phyloP scores from a whole-genome alignment of 257 asterid species.

The Avicennia marina region DNA sequence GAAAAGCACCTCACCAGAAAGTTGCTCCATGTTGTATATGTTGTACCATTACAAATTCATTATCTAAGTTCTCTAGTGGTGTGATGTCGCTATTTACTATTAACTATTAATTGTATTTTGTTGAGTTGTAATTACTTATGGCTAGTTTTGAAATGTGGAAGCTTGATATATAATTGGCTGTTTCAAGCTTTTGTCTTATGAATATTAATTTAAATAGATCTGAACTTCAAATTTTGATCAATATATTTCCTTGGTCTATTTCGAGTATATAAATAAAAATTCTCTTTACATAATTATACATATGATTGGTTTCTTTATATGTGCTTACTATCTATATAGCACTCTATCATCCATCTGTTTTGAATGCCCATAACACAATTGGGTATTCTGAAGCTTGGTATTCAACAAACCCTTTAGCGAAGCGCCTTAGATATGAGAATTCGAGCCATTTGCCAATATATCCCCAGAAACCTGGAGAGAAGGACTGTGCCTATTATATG shows the following conservation, averaged over 20 bases:
- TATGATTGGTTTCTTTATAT: constrained; percentile 40
- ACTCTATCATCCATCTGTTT: constrained; percentile 77
- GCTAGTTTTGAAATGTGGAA: constrained; percentile 3
- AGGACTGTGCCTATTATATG: constrained; percentile 98
- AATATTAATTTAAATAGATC: background rate
- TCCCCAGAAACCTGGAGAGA: constrained; percentile 99
- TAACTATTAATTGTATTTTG: background rate
- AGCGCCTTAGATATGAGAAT: constrained; percentile 95
- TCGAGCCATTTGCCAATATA: constrained; percentile 87
- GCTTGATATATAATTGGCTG: constrained; percentile 12
- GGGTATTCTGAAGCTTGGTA: constrained; percentile 97
- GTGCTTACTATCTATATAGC: constrained; percentile 80
- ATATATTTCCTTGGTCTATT: background rate
- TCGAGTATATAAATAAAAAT: too few relatives aligned
- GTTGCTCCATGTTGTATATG: background rate
- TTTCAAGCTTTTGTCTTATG: constrained; percentile 16
- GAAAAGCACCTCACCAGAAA: background rate
- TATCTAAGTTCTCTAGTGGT: background rate
- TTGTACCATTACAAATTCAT: background rate
- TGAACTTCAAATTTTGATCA: background rate
- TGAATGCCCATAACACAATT: constrained; percentile 72
- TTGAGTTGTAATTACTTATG: constrained; percentile 13
- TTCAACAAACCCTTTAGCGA: constrained; percentile 77
- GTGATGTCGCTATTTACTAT: background rate
- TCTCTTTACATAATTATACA: too few relatives aligned